phyloP scores from a whole-genome alignment of 2,329 filamentous ascomycete species.

The Aspergillus hiratsukae region DNA sequence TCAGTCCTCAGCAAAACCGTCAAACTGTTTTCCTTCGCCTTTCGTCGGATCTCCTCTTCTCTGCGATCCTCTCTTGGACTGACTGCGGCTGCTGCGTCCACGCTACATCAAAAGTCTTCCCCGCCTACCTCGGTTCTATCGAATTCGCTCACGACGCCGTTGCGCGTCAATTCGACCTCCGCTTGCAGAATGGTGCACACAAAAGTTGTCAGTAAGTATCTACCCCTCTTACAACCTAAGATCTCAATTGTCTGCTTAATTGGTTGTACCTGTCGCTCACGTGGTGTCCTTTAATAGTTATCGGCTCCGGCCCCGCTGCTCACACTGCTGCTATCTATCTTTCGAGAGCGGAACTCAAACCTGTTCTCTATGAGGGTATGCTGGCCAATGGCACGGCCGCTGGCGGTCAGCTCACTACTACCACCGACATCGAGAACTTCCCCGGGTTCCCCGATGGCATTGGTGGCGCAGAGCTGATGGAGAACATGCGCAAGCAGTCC shows the following conservation, averaged over 20 bases:
- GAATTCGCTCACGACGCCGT: constrained; percentile 33
- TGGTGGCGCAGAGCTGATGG: constrained; percentile 86
- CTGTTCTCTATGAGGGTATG: constrained; percentile 96
- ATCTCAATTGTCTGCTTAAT: constrained; percentile 12
- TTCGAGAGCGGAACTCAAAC: constrained; percentile 87
- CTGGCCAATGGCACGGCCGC: constrained; percentile 94
- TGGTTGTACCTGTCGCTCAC: constrained; percentile 16
- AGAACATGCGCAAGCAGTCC: constrained; percentile 89
- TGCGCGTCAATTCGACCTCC: constrained; percentile 37
- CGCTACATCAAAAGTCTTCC: constrained; percentile 58
- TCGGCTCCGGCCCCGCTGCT: constrained; percentile 93
- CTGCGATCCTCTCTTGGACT: constrained; percentile 70
- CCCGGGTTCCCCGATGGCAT: constrained; percentile 90
- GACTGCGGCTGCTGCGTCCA: constrained; percentile 67
- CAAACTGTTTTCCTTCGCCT: constrained; percentile 89
- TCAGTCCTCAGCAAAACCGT: constrained; percentile 44
- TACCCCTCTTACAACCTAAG: neutral
- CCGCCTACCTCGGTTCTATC: constrained; percentile 33
- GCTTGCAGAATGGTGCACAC: constrained; percentile 70
- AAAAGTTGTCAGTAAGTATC: constrained; percentile 77
- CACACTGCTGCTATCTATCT: constrained; percentile 98
- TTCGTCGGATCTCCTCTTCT: constrained; percentile 61
- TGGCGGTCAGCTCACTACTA: constrained; percentile 94
- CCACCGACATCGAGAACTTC: constrained; percentile 97
- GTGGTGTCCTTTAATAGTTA: constrained; percentile 48